Base-by-base conservation (phyloP, 441 rosid genomes). In the Isatis lusitanica region DNA sequence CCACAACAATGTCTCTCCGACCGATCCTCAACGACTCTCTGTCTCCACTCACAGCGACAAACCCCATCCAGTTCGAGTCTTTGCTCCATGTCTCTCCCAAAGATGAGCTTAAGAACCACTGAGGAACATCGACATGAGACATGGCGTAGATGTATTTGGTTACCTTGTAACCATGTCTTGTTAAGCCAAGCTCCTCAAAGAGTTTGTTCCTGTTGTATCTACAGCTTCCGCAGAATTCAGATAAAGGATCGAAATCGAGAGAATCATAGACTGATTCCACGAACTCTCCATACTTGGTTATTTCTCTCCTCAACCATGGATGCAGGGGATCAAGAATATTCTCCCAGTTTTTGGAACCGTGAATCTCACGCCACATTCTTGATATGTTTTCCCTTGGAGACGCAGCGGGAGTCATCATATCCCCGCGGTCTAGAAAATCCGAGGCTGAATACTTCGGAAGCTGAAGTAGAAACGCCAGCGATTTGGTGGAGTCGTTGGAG, bases 11-110 rank as follows among this genome's bases (percentile, higher is more conserved):
- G 78, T 93, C 95, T 67, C 95, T 69, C 63, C 91, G 73, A 18
- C 97, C 97, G 0, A 90, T 88, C 80, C 95, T 77, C 7, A n/a
- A 3, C 0, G 90, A 63, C 78, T 89, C 95, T 58, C 76, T 47
- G 26, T 85, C 85, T 30, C 85, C 80, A 38, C 92, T 86, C 30
- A 80, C 84, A 0, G 92, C 92, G 0, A 89, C 80, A 35, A 83
- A 87, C 1, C 97, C 90, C 82, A 89, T 85, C 97, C 94, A 89
- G 46, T 91, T 91, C n/a, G 92, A 89, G 46, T 89, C 91, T 75
- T 83, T 89, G 81, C 92, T 88, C 92, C 92, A 89, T 9, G 79
- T 77, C 26, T 48, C 58, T n/a, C 67, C 79, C 79, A 84, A 6
- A 9, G 75, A 17, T 0, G 92, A 80, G 51, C 73, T 80, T 44